A percentile compares a stretch with the other conserved stretches of the same genome.
phyloP scores from a whole-genome alignment of 345 rosid genomes.

The Linum tenue region DNA sequence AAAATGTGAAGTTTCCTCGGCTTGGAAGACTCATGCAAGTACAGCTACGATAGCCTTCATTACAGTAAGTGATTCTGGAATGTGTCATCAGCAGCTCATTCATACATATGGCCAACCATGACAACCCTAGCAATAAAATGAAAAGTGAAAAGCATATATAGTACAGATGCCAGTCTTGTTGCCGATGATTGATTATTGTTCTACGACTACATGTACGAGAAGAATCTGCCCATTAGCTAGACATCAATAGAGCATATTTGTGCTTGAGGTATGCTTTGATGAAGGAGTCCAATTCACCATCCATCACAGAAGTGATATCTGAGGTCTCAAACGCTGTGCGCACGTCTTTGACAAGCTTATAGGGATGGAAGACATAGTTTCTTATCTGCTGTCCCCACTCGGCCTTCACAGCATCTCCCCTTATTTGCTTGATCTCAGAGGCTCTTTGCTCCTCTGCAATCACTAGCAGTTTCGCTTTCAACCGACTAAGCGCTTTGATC shows the following conservation, averaged over 20 bases:
- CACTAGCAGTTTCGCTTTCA: constrained; percentile 80
- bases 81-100: too few relatives aligned
- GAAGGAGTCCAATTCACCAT: constrained; percentile 80
- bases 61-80: too few relatives aligned
- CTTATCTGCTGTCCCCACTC: constrained; percentile 98
- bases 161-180: too few relatives aligned
- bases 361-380: constrained; percentile 93
- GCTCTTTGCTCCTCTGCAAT: constrained; percentile 92
- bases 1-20: too few relatives aligned
- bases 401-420: constrained; percentile 91
- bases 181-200: too few relatives aligned
- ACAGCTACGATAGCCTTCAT: too few relatives aligned
- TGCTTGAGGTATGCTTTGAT: constrained; percentile 86
- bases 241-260: constrained; percentile 41
- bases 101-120: too few relatives aligned
- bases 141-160: too few relatives aligned
- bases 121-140: too few relatives aligned
- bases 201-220: not conserved
- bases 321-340: constrained; percentile 72
- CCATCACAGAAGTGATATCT: constrained; percentile 82
- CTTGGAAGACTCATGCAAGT: too few relatives aligned
- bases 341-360: constrained; percentile 89
- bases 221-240: not conserved
- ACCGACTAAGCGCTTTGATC: constrained; percentile 68
- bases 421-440: constrained; percentile 77